These are phyloP conservation scores for Wickerhamomyces strasburgensis DNA, from an alignment of 805 yeast genomes.

Conservation along the genomic window DNA sequence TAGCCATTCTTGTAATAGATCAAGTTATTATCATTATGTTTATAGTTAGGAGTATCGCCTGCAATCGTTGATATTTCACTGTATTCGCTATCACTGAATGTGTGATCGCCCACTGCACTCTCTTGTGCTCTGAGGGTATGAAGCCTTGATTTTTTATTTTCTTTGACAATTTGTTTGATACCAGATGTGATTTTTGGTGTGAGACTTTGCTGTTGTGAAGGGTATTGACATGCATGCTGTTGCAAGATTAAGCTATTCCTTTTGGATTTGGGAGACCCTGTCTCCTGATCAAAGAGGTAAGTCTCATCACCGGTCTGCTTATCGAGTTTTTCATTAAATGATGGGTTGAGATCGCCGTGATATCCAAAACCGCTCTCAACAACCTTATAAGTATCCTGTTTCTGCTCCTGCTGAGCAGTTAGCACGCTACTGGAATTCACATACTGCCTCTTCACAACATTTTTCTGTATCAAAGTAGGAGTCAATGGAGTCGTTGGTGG, in stretches of 20 bases:
- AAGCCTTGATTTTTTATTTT: slow-evolving; percentile 21
- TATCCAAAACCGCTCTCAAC: not conserved
- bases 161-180: slow-evolving; percentile 24
- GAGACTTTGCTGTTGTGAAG: slow-evolving; percentile 1
- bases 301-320: slow-evolving; percentile 3
- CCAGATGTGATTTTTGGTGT: slow-evolving; percentile 24
- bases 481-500: slow-evolving; percentile 26
- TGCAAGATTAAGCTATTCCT: slow-evolving; percentile 2
- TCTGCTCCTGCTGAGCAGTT: not conserved
- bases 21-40: slow-evolving; percentile 17
- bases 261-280: slow-evolving; percentile 20
- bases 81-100: slow-evolving; percentile 20
- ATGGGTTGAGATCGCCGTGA: not conserved
- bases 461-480: slow-evolving; percentile 22
- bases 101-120: slow-evolving; percentile 7
- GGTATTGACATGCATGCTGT: too few relatives aligned
- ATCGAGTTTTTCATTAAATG: not conserved
- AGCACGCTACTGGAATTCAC: not conserved
- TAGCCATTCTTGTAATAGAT: slow-evolving; percentile 26
- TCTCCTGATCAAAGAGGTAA: slow-evolving; percentile 1
- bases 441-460: slow-evolving; percentile 18
- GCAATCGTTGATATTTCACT: slow-evolving; percentile 24
- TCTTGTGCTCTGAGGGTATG: slow-evolving; percentile 15
- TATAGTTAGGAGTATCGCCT: slow-evolving; percentile 25
- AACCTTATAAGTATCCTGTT: not conserved